These are phyloP conservation scores for Beta macrorhiza DNA, from an alignment of 179 eudicot species.

Conservation along the genomic window DNA sequence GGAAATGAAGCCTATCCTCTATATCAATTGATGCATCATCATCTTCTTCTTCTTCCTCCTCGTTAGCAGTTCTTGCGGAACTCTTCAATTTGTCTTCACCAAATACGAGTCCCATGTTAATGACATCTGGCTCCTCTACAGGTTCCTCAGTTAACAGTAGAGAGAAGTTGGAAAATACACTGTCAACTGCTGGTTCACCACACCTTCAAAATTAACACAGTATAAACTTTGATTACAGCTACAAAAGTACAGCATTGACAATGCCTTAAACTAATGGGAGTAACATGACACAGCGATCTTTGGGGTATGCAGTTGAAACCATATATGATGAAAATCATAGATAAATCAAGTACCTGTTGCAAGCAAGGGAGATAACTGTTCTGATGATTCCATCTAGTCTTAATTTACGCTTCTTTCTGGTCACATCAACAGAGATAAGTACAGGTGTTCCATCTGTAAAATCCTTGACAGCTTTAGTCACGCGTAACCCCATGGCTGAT, in stretches of 20 bases:
- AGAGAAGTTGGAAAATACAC: constrained; percentile 67
- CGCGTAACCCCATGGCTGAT: constrained; percentile 75
- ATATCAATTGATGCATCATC: constrained; percentile 54
- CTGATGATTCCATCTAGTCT: constrained; percentile 89
- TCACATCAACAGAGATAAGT: constrained; percentile 67
- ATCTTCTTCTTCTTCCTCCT: constrained; percentile 46
- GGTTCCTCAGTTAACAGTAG: constrained; percentile 76
- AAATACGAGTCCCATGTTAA: constrained; percentile 57
- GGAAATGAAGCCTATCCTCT: constrained; percentile 78
- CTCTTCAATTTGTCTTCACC: constrained; percentile 43
- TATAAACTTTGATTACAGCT: not conserved
- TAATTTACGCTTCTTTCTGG: constrained; percentile 60
- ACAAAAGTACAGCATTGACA: no score
- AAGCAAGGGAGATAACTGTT: constrained; percentile 71
- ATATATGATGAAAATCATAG: not conserved
- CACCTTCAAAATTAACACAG: constrained; percentile 51
- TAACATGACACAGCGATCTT: not conserved
- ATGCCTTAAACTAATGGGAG: not conserved
- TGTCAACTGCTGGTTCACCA: constrained; percentile 65
- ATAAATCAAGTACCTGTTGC: constrained; percentile 62
- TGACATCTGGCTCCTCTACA: constrained; percentile 60
- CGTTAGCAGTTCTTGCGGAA: constrained; percentile 20
- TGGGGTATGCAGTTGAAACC: not conserved
- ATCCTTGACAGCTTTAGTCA: constrained; percentile 71
- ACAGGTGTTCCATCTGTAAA: constrained; percentile 78